Evolutionary conservation across 2,329 filamentous ascomycete genomes (phyloP).

Genomic region (Mariannaea elegans): DNA sequence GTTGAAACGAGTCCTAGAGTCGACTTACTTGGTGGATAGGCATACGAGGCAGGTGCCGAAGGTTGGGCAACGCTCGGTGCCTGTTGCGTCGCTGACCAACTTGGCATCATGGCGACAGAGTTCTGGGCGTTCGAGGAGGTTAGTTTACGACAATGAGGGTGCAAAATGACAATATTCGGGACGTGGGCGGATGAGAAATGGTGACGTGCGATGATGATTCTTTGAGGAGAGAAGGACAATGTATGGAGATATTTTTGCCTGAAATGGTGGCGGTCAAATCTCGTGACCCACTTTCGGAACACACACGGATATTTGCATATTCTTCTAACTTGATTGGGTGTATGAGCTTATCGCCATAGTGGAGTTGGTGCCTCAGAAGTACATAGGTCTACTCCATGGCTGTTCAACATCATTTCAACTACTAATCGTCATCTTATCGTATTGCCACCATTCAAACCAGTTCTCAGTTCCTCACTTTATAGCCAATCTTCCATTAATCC

Average conservation of each 20-base stretch:
- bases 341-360: slow-evolving; percentile 30
- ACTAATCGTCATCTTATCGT: too few relatives aligned
- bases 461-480: too few relatives aligned
- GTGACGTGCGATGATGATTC: slow-evolving; percentile 18
- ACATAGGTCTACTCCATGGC: too few relatives aligned
- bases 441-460: too few relatives aligned
- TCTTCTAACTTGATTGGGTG: neutral
- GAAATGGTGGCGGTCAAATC: slow-evolving; percentile 38
- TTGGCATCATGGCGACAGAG: slow-evolving; percentile 46
- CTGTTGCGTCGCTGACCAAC: slow-evolving; percentile 49
- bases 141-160: slow-evolving; percentile 35
- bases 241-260: slow-evolving; percentile 37
- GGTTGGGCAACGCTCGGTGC: slow-evolving; percentile 53
- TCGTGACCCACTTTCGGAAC: slow-evolving; percentile 32
- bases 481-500: too few relatives aligned
- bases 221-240: slow-evolving; percentile 18
- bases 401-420: too few relatives aligned
- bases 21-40: slow-evolving; percentile 51
- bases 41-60: slow-evolving; percentile 46
- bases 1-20: slow-evolving; percentile 2
- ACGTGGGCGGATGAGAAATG: slow-evolving; percentile 20
- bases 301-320: slow-evolving; percentile 25
- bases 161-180: slow-evolving; percentile 26
- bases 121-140: slow-evolving; percentile 31
- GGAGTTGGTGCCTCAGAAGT: slow-evolving; percentile 26